Evolutionary conservation across 1,284 basidiomycete genomes (phyloP).

Genomic region (Ceratobasidium sp.): DNA sequence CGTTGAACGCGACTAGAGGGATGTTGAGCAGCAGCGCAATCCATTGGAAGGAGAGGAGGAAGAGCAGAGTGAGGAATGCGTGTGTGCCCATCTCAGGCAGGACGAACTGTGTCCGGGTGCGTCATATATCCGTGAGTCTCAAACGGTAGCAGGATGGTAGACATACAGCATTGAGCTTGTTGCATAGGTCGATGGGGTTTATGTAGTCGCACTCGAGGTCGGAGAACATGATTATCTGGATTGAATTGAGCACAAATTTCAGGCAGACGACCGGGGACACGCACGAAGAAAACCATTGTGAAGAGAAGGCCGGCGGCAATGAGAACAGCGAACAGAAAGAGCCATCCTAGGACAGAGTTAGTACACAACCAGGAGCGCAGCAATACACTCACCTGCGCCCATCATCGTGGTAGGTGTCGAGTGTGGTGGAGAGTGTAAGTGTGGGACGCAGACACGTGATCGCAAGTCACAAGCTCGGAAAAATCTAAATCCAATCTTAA

Average conservation of each 20-base stretch:
- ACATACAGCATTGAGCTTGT: constrained; percentile 95
- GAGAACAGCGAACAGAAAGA: constrained; percentile 92
- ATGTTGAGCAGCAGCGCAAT: constrained; percentile 90
- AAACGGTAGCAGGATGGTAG: constrained; percentile 28
- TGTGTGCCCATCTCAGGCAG: constrained; percentile 96
- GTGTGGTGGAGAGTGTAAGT: constrained; percentile 34
- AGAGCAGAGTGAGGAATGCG: constrained; percentile 84
- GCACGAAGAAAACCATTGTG: constrained; percentile 97
- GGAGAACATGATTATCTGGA: constrained; percentile 99
- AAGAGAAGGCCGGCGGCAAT: constrained; percentile 92
- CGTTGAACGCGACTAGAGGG: constrained; percentile 89
- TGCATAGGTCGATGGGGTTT: constrained; percentile 99
- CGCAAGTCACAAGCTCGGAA: constrained; percentile 4
- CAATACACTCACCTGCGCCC: constrained; percentile 29
- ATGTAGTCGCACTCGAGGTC: constrained; percentile 99
- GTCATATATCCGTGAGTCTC: not conserved
- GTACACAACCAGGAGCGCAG: not conserved
- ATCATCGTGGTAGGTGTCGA: constrained; percentile 35
- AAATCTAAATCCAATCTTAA: constrained; percentile 7
- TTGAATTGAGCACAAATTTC: constrained; percentile 33
- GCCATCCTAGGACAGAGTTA: constrained; percentile 70
- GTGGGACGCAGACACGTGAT: constrained; percentile 38
- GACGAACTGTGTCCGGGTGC: constrained; percentile 73
- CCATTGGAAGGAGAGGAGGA: constrained; percentile 97
- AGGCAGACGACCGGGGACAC: constrained; percentile 53